Conservation (phyloP, 2,329 filamentous ascomycete genomes). For the Madurella mycetomatis region DNA sequence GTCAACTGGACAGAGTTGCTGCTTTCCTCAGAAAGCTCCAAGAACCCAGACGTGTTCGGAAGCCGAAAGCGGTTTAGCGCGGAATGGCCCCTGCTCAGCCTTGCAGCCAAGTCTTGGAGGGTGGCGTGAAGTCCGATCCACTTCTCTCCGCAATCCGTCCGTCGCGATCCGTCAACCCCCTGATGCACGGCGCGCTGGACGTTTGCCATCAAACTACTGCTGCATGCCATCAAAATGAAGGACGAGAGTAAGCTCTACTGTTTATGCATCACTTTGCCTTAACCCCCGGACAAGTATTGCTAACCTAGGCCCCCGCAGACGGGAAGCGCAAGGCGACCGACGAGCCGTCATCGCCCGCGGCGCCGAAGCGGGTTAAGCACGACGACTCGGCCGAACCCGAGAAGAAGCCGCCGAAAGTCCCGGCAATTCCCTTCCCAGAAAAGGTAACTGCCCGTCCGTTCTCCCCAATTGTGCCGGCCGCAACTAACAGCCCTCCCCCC, state of each 20-base stretch:
- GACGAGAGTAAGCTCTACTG: slow-evolving; percentile 25
- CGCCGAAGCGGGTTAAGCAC: slow-evolving; percentile 62
- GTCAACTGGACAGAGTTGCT: not conserved
- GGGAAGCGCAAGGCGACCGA: slow-evolving; percentile 70
- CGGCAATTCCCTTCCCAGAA: slow-evolving; percentile 76
- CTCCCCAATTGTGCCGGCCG: not conserved
- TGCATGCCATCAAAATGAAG: slow-evolving; percentile 23
- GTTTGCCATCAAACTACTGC: slow-evolving; percentile 7
- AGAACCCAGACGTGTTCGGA: not conserved
- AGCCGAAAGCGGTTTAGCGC: not conserved
- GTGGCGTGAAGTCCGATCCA: not conserved
- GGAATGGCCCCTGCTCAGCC: not conserved
- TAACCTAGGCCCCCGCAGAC: slow-evolving; percentile 32
- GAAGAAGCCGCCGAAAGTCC: slow-evolving; percentile 52
- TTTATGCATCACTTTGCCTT: too few relatives aligned
- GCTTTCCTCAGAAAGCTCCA: not conserved
- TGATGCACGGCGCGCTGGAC: not conserved
- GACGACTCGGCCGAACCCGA: slow-evolving; percentile 40
- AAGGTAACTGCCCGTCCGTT: slow-evolving; percentile 56
- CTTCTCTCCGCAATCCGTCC: too few relatives aligned
- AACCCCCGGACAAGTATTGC: too few relatives aligned
- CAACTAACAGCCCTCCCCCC: slow-evolving; percentile 26
- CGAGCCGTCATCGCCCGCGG: slow-evolving; percentile 57
- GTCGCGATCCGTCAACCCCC: not conserved
- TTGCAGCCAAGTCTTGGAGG: not conserved